Conservation (phyloP, 495 filamentous ascomycete genomes). For the Oleoguttula mirabilis region DNA sequence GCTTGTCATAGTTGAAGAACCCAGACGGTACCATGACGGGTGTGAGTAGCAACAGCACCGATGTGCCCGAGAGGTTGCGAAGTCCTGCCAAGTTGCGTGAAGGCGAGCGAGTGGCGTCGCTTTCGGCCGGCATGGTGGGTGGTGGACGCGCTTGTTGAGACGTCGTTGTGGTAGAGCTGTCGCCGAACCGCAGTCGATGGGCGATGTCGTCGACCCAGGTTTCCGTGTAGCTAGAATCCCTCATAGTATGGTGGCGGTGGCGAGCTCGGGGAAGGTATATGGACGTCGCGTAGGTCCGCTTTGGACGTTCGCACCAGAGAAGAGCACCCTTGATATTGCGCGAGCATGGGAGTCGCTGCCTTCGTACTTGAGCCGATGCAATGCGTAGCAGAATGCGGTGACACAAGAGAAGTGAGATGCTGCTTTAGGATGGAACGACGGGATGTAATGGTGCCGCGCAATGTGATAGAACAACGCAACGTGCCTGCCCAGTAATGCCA, state of each 20-base stretch:
- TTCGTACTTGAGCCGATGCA: slow-evolving; percentile 5
- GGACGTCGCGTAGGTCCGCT: slow-evolving; percentile 15
- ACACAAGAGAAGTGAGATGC: slow-evolving; percentile 3
- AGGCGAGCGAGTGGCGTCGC: too few relatives aligned
- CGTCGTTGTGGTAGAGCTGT: too few relatives aligned
- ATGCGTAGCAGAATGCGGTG: slow-evolving; percentile 1
- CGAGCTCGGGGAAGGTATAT: slow-evolving; percentile 9
- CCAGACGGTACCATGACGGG: slow-evolving; percentile 11
- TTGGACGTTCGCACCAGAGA: slow-evolving; percentile 1
- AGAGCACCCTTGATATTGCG: too few relatives aligned
- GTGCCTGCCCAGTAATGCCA: neutral
- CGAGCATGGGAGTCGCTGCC: slow-evolving; percentile 4
- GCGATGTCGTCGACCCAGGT: slow-evolving; percentile 2
- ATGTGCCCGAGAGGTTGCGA: neutral
- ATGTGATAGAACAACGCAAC: too few relatives aligned
- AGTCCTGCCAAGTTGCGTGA: neutral
- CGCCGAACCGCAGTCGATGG: slow-evolving; percentile 1
- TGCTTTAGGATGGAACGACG: slow-evolving; percentile 1
- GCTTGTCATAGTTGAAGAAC: neutral
- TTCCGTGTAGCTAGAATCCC: slow-evolving; percentile 5
- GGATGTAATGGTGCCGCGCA: neutral
- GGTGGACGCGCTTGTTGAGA: too few relatives aligned
- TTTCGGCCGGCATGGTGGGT: too few relatives aligned
- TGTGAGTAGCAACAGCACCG: slow-evolving; percentile 16
- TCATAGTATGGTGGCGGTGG: slow-evolving; percentile 15